Conservation (phyloP, 495 filamentous ascomycete genomes). For the Chaetomium fimeti region DNA sequence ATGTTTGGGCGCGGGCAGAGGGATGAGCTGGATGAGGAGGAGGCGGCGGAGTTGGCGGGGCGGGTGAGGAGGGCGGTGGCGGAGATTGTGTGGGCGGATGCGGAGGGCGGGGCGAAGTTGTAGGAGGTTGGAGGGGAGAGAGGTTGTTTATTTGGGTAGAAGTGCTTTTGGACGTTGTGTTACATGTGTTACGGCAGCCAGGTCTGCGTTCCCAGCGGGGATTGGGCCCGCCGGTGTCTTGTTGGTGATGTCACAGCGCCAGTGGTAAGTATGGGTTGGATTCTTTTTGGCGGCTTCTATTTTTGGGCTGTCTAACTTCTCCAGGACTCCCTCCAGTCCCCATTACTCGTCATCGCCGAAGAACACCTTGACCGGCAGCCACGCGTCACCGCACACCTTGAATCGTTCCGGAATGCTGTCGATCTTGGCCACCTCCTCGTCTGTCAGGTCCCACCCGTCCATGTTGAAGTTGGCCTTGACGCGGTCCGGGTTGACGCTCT, state of each 20-base stretch:
- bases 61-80: slow-evolving; percentile 62
- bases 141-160: neutral
- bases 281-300: neutral
- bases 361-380: slow-evolving; percentile 79
- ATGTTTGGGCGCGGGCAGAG: slow-evolving; percentile 86
- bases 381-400: slow-evolving; percentile 69
- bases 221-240: too few species aligned
- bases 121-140: slow-evolving; percentile 20
- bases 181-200: neutral
- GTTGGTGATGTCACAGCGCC: too few species aligned
- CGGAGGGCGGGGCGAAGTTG: slow-evolving; percentile 49
- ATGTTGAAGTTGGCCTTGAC: slow-evolving; percentile 63
- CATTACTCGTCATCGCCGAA: slow-evolving; percentile 73
- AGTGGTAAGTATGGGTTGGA: neutral
- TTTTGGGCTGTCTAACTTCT: slow-evolving; percentile 14
- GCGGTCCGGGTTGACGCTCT: slow-evolving; percentile 61
- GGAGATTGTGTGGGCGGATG: slow-evolving; percentile 51
- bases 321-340: neutral
- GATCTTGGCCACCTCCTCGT: slow-evolving; percentile 62
- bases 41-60: slow-evolving; percentile 62
- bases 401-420: slow-evolving; percentile 65
- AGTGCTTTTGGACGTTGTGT: neutral
- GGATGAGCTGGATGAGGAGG: slow-evolving; percentile 83
- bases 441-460: slow-evolving; percentile 64
- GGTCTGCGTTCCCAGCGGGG: neutral